Evolutionary conservation across 2,329 filamentous ascomycete species (phyloP).

Genomic region (Cryphonectria parasitica): DNA sequence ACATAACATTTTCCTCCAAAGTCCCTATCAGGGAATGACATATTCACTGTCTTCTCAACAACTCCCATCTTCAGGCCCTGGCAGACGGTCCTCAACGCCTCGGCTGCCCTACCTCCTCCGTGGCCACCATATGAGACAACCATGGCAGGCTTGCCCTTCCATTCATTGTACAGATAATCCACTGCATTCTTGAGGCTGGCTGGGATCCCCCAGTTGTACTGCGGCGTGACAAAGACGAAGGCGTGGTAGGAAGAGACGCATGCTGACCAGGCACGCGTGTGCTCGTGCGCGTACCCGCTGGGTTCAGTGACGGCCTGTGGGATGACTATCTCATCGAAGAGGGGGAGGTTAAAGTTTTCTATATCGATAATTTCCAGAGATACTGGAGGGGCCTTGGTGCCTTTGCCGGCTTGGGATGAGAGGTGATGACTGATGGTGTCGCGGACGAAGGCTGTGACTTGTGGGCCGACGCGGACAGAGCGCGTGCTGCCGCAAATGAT

Average conservation of each 20-base stretch:
- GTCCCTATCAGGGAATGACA: conserved; percentile 33
- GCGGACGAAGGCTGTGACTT: conserved; percentile 33
- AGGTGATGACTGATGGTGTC: conserved; percentile 29
- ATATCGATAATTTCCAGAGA: conserved; percentile 37
- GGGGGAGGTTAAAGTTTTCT: conserved; percentile 39
- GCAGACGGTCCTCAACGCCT: conserved; percentile 34
- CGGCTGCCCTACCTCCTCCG: conserved; percentile 39
- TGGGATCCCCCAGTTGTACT: conserved; percentile 54
- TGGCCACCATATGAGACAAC: conserved; percentile 53
- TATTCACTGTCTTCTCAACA: conserved; percentile 33
- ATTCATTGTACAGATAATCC: conserved; percentile 56
- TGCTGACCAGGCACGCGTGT: conserved; percentile 42
- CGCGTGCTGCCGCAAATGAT: conserved; percentile 36
- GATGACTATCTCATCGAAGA: conserved; percentile 41
- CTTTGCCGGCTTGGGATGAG: neutral
- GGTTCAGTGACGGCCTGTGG: conserved; percentile 36
- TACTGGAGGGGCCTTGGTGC: neutral
- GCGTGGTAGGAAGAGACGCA: conserved; percentile 38
- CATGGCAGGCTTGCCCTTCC: conserved; percentile 50
- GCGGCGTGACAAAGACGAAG: conserved; percentile 40
- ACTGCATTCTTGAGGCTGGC: conserved; percentile 56
- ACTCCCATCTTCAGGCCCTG: conserved; percentile 32
- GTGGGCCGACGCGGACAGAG: conserved; percentile 33
- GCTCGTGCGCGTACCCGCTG: conserved; percentile 39
- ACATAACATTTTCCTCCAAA: conserved; percentile 19